phyloP scores from a whole-genome alignment of 2,329 filamentous ascomycete species.

The Paraphaeosphaeria sporulosa region DNA sequence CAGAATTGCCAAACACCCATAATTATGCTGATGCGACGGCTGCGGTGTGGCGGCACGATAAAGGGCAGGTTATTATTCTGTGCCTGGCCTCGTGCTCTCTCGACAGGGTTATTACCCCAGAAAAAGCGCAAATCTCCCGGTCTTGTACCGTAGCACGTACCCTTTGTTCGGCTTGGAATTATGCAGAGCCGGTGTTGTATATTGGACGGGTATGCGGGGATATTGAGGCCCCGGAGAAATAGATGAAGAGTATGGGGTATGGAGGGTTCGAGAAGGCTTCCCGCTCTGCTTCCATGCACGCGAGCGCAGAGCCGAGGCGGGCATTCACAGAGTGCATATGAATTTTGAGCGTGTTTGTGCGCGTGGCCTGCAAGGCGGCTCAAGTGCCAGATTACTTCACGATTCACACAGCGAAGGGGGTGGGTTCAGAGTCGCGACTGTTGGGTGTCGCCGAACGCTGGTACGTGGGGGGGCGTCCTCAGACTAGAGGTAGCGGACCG shows the following conservation, averaged over 20 bases:
- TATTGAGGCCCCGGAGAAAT: constrained; percentile 36
- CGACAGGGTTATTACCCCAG: constrained; percentile 40
- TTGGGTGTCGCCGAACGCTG: neutral
- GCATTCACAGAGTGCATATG: constrained; percentile 1
- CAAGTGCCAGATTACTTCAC: neutral
- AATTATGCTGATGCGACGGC: constrained; percentile 29
- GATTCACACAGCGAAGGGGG: neutral
- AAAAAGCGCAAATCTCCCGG: constrained; percentile 43
- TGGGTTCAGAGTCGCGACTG: neutral
- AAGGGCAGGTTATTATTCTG: constrained; percentile 24
- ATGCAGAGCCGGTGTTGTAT: constrained; percentile 29
- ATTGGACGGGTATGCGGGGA: constrained; percentile 43
- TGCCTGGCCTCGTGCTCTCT: constrained; percentile 33
- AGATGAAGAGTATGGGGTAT: constrained; percentile 44
- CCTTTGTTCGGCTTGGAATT: constrained; percentile 23
- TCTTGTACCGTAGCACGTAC: constrained; percentile 30
- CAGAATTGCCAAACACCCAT: constrained; percentile 10
- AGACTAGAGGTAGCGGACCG: neutral
- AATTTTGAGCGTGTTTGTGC: constrained; percentile 11
- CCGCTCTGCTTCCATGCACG: constrained; percentile 29
- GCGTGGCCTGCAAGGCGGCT: constrained; percentile 18
- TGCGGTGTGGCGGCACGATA: constrained; percentile 27
- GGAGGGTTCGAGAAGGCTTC: constrained; percentile 39
- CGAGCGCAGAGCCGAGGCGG: neutral
- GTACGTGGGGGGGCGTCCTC: constrained; percentile 3